These are phyloP conservation scores for Excoecaria cochinchinensis DNA, from an alignment of 345 rosid species.

Conservation along the genomic window DNA sequence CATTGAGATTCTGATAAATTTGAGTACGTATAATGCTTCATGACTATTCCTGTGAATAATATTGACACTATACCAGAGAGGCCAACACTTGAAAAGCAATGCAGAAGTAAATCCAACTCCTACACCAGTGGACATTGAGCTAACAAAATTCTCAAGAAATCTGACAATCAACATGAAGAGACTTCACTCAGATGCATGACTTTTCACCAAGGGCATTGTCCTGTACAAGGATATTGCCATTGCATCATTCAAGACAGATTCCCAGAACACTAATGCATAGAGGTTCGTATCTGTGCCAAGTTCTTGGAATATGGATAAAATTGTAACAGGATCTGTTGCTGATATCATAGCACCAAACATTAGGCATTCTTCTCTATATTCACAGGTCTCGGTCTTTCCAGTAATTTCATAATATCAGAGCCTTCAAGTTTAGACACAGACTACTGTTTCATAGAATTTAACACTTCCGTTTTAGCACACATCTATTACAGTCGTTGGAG, in stretches of 20 bases:
- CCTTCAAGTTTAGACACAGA: conserved; percentile 33
- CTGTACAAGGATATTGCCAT: conserved; percentile 98
- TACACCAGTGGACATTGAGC: conserved; percentile 99
- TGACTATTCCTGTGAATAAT: conserved; percentile 95
- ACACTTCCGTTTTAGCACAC: conserved; percentile 4
- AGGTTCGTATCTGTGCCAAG: conserved; percentile 93
- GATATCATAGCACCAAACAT: conserved; percentile 99
- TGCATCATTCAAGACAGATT: conserved; percentile 98
- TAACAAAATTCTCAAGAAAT: conserved; percentile 95
- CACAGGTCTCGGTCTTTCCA: conserved; percentile 33
- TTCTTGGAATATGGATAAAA: conserved; percentile 97
- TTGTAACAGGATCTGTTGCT: conserved; percentile 99
- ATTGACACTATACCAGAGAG: conserved; percentile 98
- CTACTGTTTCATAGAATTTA: not conserved
- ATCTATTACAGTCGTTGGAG: conserved; percentile 6
- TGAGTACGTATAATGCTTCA: conserved; percentile 93
- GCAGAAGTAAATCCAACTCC: conserved; percentile 97
- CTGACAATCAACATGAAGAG: conserved; percentile 78
- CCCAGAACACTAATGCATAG: conserved; percentile 96
- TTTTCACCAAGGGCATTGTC: conserved; percentile 93
- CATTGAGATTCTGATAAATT: conserved; percentile 93
- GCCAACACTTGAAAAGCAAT: conserved; percentile 98
- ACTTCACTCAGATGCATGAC: conserved; percentile 67
- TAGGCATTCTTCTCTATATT: conserved; percentile 48
- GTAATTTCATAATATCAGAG: conserved; percentile 24